A percentile compares a stretch with the other conserved stretches of the same genome.
Evolutionary conservation across 192 early-diverging fungal species (phyloP).

Genomic region (Umbelopsis isabellina): DNA sequence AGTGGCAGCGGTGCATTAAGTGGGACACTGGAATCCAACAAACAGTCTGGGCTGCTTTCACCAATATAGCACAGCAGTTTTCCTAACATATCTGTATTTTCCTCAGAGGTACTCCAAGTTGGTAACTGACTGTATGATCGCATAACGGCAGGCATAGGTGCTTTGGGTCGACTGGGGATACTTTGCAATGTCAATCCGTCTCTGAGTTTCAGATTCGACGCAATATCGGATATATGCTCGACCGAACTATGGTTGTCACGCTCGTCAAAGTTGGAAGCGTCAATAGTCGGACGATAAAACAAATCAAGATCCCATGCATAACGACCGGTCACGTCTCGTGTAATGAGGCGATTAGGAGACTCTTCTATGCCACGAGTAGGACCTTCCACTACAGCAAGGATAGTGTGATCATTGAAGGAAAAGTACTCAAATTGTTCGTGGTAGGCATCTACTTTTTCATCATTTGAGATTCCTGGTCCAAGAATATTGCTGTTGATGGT

Average conservation of each 20-base stretch:
- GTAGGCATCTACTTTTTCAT: slow-evolving; percentile 41
- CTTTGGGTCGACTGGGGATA: neutral
- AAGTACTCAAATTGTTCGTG: slow-evolving; percentile 67
- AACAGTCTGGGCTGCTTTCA: slow-evolving; percentile 61
- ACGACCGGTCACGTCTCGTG: slow-evolving; percentile 78
- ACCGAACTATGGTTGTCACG: neutral
- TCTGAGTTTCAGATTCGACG: neutral
- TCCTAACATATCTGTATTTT: slow-evolving; percentile 58
- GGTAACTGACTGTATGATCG: neutral
- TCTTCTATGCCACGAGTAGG: slow-evolving; percentile 23
- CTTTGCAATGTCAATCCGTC: neutral
- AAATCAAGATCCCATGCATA: slow-evolving; percentile 75
- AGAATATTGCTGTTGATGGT: slow-evolving; percentile 54
- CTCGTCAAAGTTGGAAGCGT: too few relatives aligned
- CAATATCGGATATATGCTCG: neutral
- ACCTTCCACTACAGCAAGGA: slow-evolving; percentile 75
- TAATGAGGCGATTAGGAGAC: slow-evolving; percentile 51
- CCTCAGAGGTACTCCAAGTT: neutral
- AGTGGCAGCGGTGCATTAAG: slow-evolving; percentile 34
- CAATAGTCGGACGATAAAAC: neutral
- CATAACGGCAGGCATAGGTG: neutral
- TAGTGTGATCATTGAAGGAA: slow-evolving; percentile 69
- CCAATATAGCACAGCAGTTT: slow-evolving; percentile 61
- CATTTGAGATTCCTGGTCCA: slow-evolving; percentile 39
- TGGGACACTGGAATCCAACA: slow-evolving; percentile 49